Evolutionary conservation across 306 rosid genomes (phyloP).

Genomic region (Arachis hypogaea): DNA sequence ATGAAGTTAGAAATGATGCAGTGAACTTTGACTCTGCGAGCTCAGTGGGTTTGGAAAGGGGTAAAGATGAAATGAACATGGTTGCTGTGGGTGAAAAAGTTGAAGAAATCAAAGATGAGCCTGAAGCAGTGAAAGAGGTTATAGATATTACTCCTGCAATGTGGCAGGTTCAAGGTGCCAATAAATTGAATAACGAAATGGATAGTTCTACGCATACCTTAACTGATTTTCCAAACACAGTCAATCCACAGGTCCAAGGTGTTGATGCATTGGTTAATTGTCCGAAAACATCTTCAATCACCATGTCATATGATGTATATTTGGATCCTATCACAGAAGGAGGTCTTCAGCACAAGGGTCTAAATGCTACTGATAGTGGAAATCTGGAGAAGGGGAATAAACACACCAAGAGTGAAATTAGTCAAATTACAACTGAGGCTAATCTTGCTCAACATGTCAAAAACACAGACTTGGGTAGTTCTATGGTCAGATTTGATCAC

Average conservation of each 20-base stretch:
- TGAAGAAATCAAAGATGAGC: slow-evolving; percentile 42
- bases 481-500: slow-evolving; percentile 44
- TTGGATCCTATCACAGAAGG: slow-evolving; percentile 42
- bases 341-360: slow-evolving; percentile 35
- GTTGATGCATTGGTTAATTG: slow-evolving; percentile 34
- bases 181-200: slow-evolving; percentile 38
- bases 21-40: slow-evolving; percentile 30
- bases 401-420: slow-evolving; percentile 32
- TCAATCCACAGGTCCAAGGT: slow-evolving; percentile 40
- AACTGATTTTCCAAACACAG: slow-evolving; percentile 15
- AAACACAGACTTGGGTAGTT: slow-evolving; percentile 41
- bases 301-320: slow-evolving; percentile 32
- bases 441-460: slow-evolving; percentile 35
- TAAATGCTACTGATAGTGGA: slow-evolving; percentile 30
- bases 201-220: slow-evolving; percentile 41
- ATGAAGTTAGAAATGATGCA: slow-evolving; percentile 27
- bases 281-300: slow-evolving; percentile 36
- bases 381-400: slow-evolving; percentile 34
- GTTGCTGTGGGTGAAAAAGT: slow-evolving; percentile 34
- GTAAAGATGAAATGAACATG: slow-evolving; percentile 29
- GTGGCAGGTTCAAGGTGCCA: slow-evolving; percentile 51
- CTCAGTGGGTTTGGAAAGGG: slow-evolving; percentile 30
- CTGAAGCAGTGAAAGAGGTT: slow-evolving; percentile 43
- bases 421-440: slow-evolving; percentile 16
- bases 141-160: slow-evolving; percentile 53